phyloP scores from a whole-genome alignment of 371 early-diverging fungal species.

The Rhizopus microsporus region DNA sequence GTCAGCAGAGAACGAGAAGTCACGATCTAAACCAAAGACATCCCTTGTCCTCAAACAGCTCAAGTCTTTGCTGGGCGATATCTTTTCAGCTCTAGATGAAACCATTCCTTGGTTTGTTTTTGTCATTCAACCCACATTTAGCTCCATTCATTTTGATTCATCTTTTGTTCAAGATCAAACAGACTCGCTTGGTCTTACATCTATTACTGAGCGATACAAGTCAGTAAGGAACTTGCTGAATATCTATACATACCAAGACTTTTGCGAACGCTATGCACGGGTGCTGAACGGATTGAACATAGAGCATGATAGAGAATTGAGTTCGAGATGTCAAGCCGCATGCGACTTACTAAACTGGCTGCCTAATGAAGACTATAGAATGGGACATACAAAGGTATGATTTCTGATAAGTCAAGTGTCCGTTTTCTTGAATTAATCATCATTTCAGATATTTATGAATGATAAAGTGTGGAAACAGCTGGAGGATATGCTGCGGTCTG shows the following conservation, averaged over 20 bases:
- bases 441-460: slow-evolving; percentile 58
- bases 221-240: slow-evolving; percentile 46
- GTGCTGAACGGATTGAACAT: slow-evolving; percentile 36
- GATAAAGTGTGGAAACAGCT: slow-evolving; percentile 68
- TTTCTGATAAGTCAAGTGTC: neutral
- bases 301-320: slow-evolving; percentile 3
- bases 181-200: slow-evolving; percentile 44
- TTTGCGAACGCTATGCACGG: slow-evolving; percentile 66
- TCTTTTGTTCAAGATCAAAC: slow-evolving; percentile 59
- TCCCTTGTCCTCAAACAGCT: slow-evolving; percentile 52
- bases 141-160: slow-evolving; percentile 49
- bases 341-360: slow-evolving; percentile 36
- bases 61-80: slow-evolving; percentile 66
- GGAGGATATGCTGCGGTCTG: slow-evolving; percentile 58
- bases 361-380: slow-evolving; percentile 50
- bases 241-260: slow-evolving; percentile 49
- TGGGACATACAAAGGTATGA: slow-evolving; percentile 58
- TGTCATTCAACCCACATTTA: slow-evolving; percentile 68
- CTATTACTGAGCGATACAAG: slow-evolving; percentile 51
- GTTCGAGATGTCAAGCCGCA: slow-evolving; percentile 13
- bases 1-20: slow-evolving; percentile 10
- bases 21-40: neutral
- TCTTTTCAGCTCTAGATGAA: slow-evolving; percentile 74
- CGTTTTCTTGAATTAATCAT: neutral
- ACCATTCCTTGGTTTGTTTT: slow-evolving; percentile 81